Evolutionary conservation across 139 green algal species (phyloP).

Genomic region (Chlamydomonas sphaeroides): DNA sequence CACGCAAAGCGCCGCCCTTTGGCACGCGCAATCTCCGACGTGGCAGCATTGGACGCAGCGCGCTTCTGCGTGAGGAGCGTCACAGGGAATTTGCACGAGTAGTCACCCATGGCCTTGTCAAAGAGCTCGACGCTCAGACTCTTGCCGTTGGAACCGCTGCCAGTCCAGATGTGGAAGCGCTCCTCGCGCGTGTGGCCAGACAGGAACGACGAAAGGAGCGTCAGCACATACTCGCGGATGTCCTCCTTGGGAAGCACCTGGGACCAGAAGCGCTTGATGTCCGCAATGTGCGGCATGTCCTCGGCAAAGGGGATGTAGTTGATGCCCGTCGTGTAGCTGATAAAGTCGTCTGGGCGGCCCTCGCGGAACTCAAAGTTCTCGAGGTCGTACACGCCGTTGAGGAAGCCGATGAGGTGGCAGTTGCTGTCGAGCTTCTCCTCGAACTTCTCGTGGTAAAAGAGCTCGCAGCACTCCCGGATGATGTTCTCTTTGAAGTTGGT

Average conservation of each 20-base stretch:
- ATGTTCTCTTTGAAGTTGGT: constrained; percentile 37
- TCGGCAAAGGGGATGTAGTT: constrained; percentile 21
- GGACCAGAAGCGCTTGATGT: constrained; percentile 10
- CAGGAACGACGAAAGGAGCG: constrained; percentile 1
- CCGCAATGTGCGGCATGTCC: neutral
- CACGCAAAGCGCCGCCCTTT: constrained; percentile 38
- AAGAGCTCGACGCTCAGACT: neutral
- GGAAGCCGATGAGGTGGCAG: too few species aligned
- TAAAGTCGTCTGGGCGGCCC: constrained; percentile 29
- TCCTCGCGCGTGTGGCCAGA: neutral
- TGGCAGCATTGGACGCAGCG: constrained; percentile 14
- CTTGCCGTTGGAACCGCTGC: constrained; percentile 28
- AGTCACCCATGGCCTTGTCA: constrained; percentile 22
- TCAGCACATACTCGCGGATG: constrained; percentile 35
- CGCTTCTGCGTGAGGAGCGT: constrained; percentile 40
- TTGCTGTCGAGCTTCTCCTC: constrained; percentile 31
- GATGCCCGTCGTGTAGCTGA: constrained; percentile 39
- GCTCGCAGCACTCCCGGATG: constrained; percentile 16
- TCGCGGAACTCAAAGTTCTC: constrained; percentile 25
- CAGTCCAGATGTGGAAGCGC: constrained; percentile 37
- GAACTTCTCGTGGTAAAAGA: constrained; percentile 22
- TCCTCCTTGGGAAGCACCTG: neutral
- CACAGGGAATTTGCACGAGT: constrained; percentile 28
- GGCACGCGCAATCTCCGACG: constrained; percentile 7
- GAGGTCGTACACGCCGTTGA: constrained; percentile 49